Evolutionary conservation across 352 stramenopile species (phyloP), one percentile per base, ranked within the genome.

Genomic region (Phytophthora pisi): DNA sequence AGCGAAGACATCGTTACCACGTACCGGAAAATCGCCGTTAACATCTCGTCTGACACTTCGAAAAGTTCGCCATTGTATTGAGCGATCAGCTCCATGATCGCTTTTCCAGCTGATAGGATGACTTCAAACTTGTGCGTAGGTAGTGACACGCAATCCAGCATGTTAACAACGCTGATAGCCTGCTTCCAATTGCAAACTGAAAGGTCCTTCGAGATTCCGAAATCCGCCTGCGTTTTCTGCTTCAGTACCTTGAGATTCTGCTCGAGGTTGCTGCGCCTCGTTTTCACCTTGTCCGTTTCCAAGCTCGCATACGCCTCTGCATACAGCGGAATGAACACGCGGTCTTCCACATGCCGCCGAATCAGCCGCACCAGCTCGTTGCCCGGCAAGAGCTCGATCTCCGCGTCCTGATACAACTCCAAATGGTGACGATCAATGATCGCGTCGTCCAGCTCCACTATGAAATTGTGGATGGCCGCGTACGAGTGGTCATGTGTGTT

Each of bases 111-210:
- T 16, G 66, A 75, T 18, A 93, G 63, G 49, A 96, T 82, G 15
- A 93, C 61, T 30, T 93, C 84, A 38, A 95, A 77, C 69, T 96
- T 96, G 76, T 95, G 87, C 13, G 87, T 91, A 28, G 86, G 81
- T 2, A 96, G 69, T 20, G 89, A 93, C 15, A 90, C 77, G 47
- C 82, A 92, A 51, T 96, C 89, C 16, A 96, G 67, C 30, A 77
- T 73, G 56, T 89, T 82, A 13, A 93, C 64, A 20, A 87, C 81
- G 36, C 76, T 72, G 6, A 81, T 77, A 0, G 77, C 81, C 38
- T 79, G 56, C 10, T 72, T 77, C 87, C 89, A 96, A 8, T 77
- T 66, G 9, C 78, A 93, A 31, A 88, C 72, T 1, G 83, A 81
- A 9, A 96, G 16, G 28, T 93, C 84, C 4, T 81, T 77, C 0